Evolutionary conservation across 2,329 filamentous ascomycete genomes (phyloP).

Genomic region (Ambrosiella xylebori): DNA sequence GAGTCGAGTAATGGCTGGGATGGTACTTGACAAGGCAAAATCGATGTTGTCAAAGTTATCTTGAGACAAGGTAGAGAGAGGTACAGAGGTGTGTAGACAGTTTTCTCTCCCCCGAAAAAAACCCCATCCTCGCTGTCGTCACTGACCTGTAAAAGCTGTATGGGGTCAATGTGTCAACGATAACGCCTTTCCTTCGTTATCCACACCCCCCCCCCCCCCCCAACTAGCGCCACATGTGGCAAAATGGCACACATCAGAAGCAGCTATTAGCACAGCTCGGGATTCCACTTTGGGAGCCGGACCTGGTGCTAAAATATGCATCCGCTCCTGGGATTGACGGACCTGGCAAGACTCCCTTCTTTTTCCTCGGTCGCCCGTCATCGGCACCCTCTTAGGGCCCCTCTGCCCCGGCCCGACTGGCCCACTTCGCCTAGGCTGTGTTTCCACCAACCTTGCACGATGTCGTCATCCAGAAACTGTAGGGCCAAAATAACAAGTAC

Average conservation of each 20-base stretch:
- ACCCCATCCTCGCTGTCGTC: conserved; percentile 1
- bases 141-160: neutral
- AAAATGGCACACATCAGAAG: neutral
- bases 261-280: neutral
- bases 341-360: neutral
- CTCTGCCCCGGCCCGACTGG: conserved; percentile 12
- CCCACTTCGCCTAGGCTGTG: conserved; percentile 13
- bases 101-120: conserved; percentile 5
- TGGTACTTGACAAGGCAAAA: neutral
- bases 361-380: conserved; percentile 11
- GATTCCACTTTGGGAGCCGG: neutral
- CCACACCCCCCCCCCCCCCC: too few species aligned
- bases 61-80: neutral
- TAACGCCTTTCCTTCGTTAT: neutral
- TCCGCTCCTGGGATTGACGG: conserved; percentile 11
- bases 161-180: conserved; percentile 11
- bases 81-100: conserved; percentile 3
- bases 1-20: neutral
- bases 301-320: conserved; percentile 6
- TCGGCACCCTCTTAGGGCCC: conserved; percentile 7
- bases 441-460: conserved; percentile 10
- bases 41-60: conserved; percentile 2
- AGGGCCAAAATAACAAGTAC: conserved; percentile 9
- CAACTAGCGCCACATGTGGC: conserved; percentile 12
- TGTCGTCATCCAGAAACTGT: conserved; percentile 7